A percentile compares a stretch with the other conserved stretches of the same genome.
These are phyloP conservation scores for Penicillium sp. DNA, from an alignment of 2,329 filamentous ascomycete species.

Conservation along the genomic window DNA sequence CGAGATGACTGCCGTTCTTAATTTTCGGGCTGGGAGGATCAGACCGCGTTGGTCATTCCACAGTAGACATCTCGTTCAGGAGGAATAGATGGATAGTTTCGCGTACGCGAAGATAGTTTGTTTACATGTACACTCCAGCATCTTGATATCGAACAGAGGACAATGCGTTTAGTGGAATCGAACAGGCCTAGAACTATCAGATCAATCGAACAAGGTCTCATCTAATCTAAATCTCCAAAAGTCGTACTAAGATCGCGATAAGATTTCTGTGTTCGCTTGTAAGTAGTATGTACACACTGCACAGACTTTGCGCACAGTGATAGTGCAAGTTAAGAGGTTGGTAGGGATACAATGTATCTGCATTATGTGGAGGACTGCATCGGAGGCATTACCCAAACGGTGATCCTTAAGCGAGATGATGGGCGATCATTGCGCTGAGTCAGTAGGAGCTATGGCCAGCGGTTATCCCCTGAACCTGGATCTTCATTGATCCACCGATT, in stretches of 20 bases:
- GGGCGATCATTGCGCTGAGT: constrained; percentile 12
- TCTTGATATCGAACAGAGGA: no score
- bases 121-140: no score
- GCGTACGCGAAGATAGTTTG: no score
- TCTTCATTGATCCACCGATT: constrained; percentile 15
- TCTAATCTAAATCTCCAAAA: constrained; percentile 3
- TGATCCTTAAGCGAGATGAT: constrained; percentile 9
- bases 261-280: not conserved
- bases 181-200: not conserved
- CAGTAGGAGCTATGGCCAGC: constrained; percentile 30
- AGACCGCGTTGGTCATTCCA: not conserved
- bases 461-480: constrained; percentile 21
- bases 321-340: no score
- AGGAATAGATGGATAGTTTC: not conserved
- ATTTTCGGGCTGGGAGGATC: not conserved
- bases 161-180: not conserved
- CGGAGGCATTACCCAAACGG: constrained; percentile 22
- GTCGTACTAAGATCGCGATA: not conserved
- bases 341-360: no score
- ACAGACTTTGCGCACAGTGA: no score
- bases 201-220: not conserved
- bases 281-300: not conserved
- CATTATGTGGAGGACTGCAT: constrained; percentile 8
- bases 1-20: not conserved
- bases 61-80: not conserved